Base-by-base conservation (phyloP, 1,139 yeast genomes). In the Diutina ranongensis region DNA sequence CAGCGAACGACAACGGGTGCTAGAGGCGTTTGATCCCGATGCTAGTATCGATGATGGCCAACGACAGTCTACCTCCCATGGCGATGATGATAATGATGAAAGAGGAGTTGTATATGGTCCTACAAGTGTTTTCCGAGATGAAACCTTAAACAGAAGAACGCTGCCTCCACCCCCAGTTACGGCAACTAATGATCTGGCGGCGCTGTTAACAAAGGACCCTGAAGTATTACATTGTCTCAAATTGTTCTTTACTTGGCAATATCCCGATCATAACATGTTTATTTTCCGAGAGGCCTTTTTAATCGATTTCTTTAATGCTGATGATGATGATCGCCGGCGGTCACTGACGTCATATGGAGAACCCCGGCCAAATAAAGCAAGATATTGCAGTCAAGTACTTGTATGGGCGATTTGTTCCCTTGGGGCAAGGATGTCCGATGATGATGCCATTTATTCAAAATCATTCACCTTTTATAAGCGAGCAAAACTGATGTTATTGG, bases 241-340 rank as follows among this genome's bases (percentile, higher is more conserved):
- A 46, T 62, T 74, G 35, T 79, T 79, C 55, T 80, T 79, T 56
- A 72, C 72, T 28, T 78, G 83, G 82, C 74, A 77, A 49, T 80
- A 80, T 51, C 83, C 84, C 2, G 83, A 78, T 48, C 74, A 76
- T 52, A 76, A 76, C 54, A 69, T 77, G 67, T 79, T 78, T 53
- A 68, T 80, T 18, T 80, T 77, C 53, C 61, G 86, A 49, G 86
- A 79, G 54, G 77, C 83, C n/a, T 79, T 80, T 54, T 59, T 80
- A 44, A 68, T 66, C 49, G 83, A 78, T 46, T 70, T 76, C 57
- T 72, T 78, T 59, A 64, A 73, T 55, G 19, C 31, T 18, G 42
- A 38, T 27, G 42, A 38, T 18, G 28, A 16, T 8, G 36, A 15
- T 5, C 36, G 36, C 12, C 40, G 40, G 18, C 28, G 40, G 15